Base-by-base conservation (phyloP, 805 yeast species). In the Clavispora phyllophila region DNA sequence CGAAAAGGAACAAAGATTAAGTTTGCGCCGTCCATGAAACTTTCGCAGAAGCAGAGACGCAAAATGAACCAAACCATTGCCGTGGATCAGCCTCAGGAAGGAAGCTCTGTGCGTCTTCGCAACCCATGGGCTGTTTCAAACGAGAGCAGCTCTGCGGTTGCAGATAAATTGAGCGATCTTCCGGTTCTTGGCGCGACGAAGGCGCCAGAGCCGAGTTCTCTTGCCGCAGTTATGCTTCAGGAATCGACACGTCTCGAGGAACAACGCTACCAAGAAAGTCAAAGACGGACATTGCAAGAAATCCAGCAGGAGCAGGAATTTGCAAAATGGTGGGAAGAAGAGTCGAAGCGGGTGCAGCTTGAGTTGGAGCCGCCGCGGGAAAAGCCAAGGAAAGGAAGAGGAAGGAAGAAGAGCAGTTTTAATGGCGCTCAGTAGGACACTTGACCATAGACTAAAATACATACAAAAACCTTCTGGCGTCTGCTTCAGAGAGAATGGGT, bases 301-400 rank as follows among this genome's bases (percentile, higher is more conserved):
- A 75, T 84, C 36, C 83, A 82, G 56, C 82, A 82, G 50, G 96
- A 89, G 49, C 87, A 86, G 55, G 88, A 82, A 56, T 89, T 89
- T 66, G 89, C 82, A 23, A 74, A 67, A 46, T 89, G 96, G 96
- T 89, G 95, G 90, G 84, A 78, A 28, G 80, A 78, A 49, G 96
- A 89, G 55, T 73, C 87, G 42, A 69, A 70, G n/a, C 69, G 75
- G 40, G 84, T 83, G 7, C 91, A 84, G 56, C 57, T 53, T 38
- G 63, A 60, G 47, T 55, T 65, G 61, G 47, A 37, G 39, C 18
- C 22, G 45, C 15, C 32, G 25, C 37, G 33, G 42, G 23, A 25
- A 34, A 37, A 37, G 27, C 28, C 14, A n/a, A n/a, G 9, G 34
- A 13, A 20, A 24, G 46, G 55, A 10, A 28, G 47, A 31, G 49